A percentile compares a stretch with the other conserved stretches of the same genome.
These are phyloP conservation scores for Fusarium udum DNA, from an alignment of 2,329 filamentous ascomycete species.

Conservation along the genomic window DNA sequence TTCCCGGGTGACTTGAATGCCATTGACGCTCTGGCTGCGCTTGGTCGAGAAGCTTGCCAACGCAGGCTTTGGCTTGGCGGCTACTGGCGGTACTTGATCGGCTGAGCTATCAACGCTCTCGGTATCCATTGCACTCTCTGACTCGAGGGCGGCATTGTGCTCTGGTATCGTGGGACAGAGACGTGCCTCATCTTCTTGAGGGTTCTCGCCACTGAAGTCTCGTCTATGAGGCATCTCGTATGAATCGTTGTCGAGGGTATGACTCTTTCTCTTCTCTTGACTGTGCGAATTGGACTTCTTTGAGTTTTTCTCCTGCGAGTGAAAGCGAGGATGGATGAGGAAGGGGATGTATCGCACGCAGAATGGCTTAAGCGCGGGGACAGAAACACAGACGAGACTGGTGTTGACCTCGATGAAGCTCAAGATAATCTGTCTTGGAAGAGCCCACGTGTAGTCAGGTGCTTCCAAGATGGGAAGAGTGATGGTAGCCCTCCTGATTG, in stretches of 20 bases:
- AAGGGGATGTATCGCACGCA: conserved; percentile 50
- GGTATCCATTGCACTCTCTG: conserved; percentile 27
- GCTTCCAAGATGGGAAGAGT: conserved; percentile 37
- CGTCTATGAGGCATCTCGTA: conserved; percentile 41
- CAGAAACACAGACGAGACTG: conserved; percentile 59
- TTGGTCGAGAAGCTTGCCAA: conserved; percentile 35
- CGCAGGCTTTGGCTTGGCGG: conserved; percentile 26
- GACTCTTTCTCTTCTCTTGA: conserved; percentile 30
- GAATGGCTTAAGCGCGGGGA: conserved; percentile 60
- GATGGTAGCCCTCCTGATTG: conserved; percentile 43
- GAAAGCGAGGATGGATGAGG: conserved; percentile 40
- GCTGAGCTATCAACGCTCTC: conserved; percentile 37
- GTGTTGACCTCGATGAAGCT: conserved; percentile 60
- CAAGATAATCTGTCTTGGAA: conserved; percentile 50
- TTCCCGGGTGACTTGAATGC: conserved; percentile 41
- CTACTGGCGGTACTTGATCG: conserved; percentile 19
- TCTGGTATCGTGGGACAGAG: conserved; percentile 29
- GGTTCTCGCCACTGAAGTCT: conserved; percentile 11
- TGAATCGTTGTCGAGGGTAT: conserved; percentile 24
- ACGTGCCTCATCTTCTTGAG: conserved; percentile 39
- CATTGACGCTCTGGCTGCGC: conserved; percentile 21
- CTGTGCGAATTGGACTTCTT: conserved; percentile 23
- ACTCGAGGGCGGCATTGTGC: conserved; percentile 7
- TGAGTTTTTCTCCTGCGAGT: conserved; percentile 29
- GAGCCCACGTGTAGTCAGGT: conserved; percentile 41